Base-by-base conservation (phyloP, 805 yeast genomes). In the Zygosaccharomyces pseudorouxii region DNA sequence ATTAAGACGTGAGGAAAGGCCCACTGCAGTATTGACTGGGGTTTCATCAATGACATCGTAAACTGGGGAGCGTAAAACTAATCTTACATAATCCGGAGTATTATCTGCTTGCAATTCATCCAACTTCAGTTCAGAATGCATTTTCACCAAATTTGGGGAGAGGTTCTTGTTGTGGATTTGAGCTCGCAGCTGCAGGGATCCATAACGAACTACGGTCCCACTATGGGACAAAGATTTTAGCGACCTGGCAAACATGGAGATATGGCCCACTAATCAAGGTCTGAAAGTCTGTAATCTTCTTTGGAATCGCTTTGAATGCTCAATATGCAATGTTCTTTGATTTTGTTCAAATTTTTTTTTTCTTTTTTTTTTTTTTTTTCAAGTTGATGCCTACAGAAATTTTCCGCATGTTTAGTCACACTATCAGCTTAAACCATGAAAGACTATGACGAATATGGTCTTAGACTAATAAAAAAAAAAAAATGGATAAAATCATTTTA, bases 41-140 rank as follows among this genome's bases (percentile, higher is more conserved):
- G 97, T 82, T 55, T 93, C 98, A 39, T 86, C 83, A 36, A 93
- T 84, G 9, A 89, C 97, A 60, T 95, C 99, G 67, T 95, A 95
- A 2, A 93, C 98, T 50, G 96, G 75, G 2, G 97, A 86, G 1
- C 97, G 88, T 46, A 93, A 72, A 44, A 92, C 89, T 69, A 93
- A 73, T 63, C 95, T 86, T 55, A 93, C 81, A 63, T 93, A 93
- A 71, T 93, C 97, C n/a, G 98, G 97, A 11, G 81, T 73, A 4
- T 93, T 85, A 49, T 77, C 76, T 3, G 76, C 65, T 19, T 74
- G 69, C 30, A 81, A 67, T 60, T 86, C 93, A 33, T 78, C 69
- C 16, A 59, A 42, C 47, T 65, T 62, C 38, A 67, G 51, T 28
- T 59, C 60, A 1, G 65, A 57, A 50, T 65, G 69, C 39, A 67